Conservation (phyloP, 2,329 filamentous ascomycete species). For the Ambrosiella cleistominuta region DNA sequence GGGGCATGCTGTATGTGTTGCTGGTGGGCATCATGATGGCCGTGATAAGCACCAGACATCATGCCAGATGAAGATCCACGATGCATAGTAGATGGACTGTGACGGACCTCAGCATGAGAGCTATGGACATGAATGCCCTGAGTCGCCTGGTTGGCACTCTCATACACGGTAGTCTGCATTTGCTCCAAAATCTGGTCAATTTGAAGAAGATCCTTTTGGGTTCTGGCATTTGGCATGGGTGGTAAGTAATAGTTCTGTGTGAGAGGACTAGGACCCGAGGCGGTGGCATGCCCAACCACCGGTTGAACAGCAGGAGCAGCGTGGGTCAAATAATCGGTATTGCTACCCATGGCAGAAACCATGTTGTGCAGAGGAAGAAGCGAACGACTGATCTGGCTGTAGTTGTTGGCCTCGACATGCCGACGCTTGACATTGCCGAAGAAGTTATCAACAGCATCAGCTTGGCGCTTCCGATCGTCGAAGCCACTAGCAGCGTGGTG, state of each 20-base stretch:
- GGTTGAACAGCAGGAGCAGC: slow-evolving; percentile 23
- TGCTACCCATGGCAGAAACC: slow-evolving; percentile 40
- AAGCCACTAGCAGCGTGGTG: slow-evolving; percentile 24
- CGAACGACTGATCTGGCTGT: slow-evolving; percentile 77
- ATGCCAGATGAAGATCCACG: slow-evolving; percentile 19
- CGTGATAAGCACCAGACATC: slow-evolving; percentile 5
- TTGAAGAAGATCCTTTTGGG: slow-evolving; percentile 83
- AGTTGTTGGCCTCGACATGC: slow-evolving; percentile 76
- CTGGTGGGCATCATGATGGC: slow-evolving; percentile 15
- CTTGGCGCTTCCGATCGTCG: slow-evolving; percentile 67
- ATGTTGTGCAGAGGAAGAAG: slow-evolving; percentile 65
- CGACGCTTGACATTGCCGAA: slow-evolving; percentile 85
- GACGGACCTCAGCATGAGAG: slow-evolving; percentile 44
- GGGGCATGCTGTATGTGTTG: slow-evolving; percentile 23
- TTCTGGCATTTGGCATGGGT: slow-evolving; percentile 71
- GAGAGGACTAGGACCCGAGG: slow-evolving; percentile 35
- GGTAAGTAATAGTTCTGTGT: slow-evolving; percentile 67
- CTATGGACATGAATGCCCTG: slow-evolving; percentile 62
- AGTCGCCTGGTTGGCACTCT: slow-evolving; percentile 69
- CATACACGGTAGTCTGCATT: slow-evolving; percentile 90
- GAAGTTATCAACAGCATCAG: slow-evolving; percentile 82
- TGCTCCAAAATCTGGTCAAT: slow-evolving; percentile 92
- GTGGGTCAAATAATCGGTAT: slow-evolving; percentile 37
- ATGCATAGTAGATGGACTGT: slow-evolving; percentile 33
- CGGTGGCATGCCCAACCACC: slow-evolving; percentile 37